Evolutionary conservation across 2,329 filamentous ascomycete genomes (phyloP).

Genomic region (Aspergillus phoenicis): DNA sequence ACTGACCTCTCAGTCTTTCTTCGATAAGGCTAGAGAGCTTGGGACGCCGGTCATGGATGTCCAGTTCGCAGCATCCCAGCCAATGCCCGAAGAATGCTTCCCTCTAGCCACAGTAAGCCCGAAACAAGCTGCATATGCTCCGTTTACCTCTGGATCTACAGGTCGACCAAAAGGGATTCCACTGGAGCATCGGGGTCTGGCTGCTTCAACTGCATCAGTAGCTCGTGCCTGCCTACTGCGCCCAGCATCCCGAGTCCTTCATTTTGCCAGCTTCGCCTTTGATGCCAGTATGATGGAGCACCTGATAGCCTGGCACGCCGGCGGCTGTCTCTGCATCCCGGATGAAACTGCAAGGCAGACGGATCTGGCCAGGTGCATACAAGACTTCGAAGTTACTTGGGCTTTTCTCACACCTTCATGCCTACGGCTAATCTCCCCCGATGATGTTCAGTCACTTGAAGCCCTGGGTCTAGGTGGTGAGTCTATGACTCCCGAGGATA

Average conservation of each 20-base stretch:
- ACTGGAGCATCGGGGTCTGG: background rate
- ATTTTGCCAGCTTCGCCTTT: background rate
- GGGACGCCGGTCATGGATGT: background rate
- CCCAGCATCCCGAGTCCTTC: background rate
- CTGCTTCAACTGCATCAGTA: no score
- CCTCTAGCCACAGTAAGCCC: background rate
- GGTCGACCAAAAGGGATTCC: background rate
- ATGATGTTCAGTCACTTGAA: background rate
- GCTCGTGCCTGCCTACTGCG: no score
- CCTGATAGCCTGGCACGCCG: slow-evolving; percentile 11
- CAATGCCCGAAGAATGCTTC: background rate
- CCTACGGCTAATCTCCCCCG: background rate
- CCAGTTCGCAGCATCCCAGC: background rate
- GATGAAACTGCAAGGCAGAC: slow-evolving; percentile 28
- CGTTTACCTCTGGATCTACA: background rate
- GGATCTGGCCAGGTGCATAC: slow-evolving; percentile 48
- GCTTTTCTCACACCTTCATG: slow-evolving; percentile 50
- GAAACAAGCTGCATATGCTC: background rate
- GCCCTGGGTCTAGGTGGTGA: background rate
- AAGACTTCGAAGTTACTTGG: slow-evolving; percentile 50
- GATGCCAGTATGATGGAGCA: slow-evolving; percentile 15
- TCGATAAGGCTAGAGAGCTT: background rate
- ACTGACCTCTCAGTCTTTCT: background rate
- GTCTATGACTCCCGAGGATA: background rate
- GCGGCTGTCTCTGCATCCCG: slow-evolving; percentile 21